Evolutionary conservation across 2,329 filamentous ascomycete genomes (phyloP).

Genomic region (Ascochyta koolunga): DNA sequence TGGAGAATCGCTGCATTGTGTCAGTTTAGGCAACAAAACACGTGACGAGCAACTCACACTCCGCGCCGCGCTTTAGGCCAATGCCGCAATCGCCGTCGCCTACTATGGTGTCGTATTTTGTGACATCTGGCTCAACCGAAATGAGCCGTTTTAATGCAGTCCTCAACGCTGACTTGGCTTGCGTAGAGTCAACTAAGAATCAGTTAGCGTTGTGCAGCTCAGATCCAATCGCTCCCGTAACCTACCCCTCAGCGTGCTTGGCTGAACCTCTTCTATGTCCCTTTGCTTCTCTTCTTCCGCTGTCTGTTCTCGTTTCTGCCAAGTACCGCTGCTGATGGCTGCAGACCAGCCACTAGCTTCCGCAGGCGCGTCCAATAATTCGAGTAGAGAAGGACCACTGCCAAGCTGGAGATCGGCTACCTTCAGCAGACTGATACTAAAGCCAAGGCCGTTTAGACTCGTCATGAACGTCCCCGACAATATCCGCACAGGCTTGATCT

Average conservation of each 20-base stretch:
- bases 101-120: slow-evolving; percentile 77
- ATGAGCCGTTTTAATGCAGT: slow-evolving; percentile 67
- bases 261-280: slow-evolving; percentile 52
- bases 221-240: slow-evolving; percentile 1
- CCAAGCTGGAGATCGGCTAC: slow-evolving; percentile 65
- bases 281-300: slow-evolving; percentile 50
- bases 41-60: slow-evolving; percentile 57
- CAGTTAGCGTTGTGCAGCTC: slow-evolving; percentile 14
- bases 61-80: slow-evolving; percentile 83
- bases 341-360: slow-evolving; percentile 72
- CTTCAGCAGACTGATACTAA: slow-evolving; percentile 71
- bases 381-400: slow-evolving; percentile 66
- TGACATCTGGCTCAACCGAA: slow-evolving; percentile 68
- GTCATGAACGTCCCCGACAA: slow-evolving; percentile 74
- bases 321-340: slow-evolving; percentile 64
- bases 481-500: slow-evolving; percentile 66
- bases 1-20: slow-evolving; percentile 48
- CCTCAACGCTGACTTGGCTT: slow-evolving; percentile 59
- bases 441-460: slow-evolving; percentile 73
- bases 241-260: slow-evolving; percentile 61
- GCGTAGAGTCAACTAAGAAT: slow-evolving; percentile 56
- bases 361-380: slow-evolving; percentile 70
- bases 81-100: slow-evolving; percentile 92
- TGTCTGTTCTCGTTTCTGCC: slow-evolving; percentile 57
- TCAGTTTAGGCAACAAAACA: slow-evolving; percentile 32